Evolutionary conservation across 78 protist genomes (phyloP).

Genomic region (Isochrysis galbana): DNA sequence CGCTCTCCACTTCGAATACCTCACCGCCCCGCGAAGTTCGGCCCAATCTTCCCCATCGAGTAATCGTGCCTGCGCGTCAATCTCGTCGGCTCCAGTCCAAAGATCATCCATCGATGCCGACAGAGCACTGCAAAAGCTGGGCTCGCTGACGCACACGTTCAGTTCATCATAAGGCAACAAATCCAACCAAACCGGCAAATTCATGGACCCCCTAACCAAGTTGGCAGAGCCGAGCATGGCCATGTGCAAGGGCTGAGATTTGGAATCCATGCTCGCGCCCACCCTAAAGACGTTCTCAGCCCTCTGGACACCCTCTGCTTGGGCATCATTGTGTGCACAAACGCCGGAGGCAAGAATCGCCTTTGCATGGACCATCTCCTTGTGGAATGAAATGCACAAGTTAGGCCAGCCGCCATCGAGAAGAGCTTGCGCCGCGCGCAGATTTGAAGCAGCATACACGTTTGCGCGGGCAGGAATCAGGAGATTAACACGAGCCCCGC

Average conservation of each 20-base stretch:
- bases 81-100: not conserved
- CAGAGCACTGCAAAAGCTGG: not conserved
- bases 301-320: not conserved
- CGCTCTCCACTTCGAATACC: not conserved
- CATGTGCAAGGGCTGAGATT: not conserved
- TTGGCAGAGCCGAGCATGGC: not conserved
- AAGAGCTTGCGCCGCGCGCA: not conserved
- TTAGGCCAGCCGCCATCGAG: not conserved
- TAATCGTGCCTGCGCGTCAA: not conserved
- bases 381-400: not conserved
- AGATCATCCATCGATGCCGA: not conserved
- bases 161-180: not conserved
- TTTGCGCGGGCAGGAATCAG: not conserved
- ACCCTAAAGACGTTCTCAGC: not conserved
- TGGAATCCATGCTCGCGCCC: not conserved
- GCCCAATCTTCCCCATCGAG: not conserved
- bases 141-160: not conserved
- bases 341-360: not conserved
- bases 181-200: not conserved
- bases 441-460: not conserved
- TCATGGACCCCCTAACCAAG: not conserved
- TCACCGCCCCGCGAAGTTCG: not conserved
- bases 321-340: not conserved
- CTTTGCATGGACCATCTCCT: not conserved
- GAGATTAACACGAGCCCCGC: not conserved